Evolutionary conservation across 2,329 filamentous ascomycete species (phyloP).

Genomic region (Aspergillus sp.): DNA sequence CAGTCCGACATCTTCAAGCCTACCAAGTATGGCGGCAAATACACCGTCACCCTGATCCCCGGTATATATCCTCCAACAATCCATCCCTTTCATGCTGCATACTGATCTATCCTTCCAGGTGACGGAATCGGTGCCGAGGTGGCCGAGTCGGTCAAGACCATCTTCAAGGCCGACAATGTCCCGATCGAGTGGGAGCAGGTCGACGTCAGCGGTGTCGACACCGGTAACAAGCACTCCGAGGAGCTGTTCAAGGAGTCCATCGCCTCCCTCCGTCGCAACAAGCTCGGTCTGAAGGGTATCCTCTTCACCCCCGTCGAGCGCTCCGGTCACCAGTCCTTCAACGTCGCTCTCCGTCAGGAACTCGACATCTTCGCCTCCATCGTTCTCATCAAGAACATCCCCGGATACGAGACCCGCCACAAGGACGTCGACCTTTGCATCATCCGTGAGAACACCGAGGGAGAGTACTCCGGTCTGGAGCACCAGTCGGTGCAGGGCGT

Average conservation of each 20-base stretch:
- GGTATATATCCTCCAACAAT: slow-evolving; percentile 51
- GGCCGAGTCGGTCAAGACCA: slow-evolving; percentile 95
- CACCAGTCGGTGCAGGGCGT: slow-evolving; percentile 96
- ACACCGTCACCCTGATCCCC: slow-evolving; percentile 97
- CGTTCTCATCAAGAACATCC: slow-evolving; percentile 98
- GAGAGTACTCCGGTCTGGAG: slow-evolving; percentile 98
- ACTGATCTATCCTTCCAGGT: slow-evolving; percentile 42
- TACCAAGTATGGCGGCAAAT: slow-evolving; percentile 98
- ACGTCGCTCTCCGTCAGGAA: slow-evolving; percentile 97
- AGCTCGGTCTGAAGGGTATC: slow-evolving; percentile 98
- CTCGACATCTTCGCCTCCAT: slow-evolving; percentile 99
- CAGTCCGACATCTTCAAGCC: slow-evolving; percentile 98
- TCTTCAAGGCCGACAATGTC: slow-evolving; percentile 99
- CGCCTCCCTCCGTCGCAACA: slow-evolving; percentile 94
- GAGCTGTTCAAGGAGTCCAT: slow-evolving; percentile 95
- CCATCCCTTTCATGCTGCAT: neutral
- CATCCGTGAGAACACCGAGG: slow-evolving; percentile 99
- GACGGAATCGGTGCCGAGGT: slow-evolving; percentile 98
- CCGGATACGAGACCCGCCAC: slow-evolving; percentile 96
- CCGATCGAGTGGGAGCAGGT: slow-evolving; percentile 99
- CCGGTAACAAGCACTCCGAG: slow-evolving; percentile 82
- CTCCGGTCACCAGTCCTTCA: slow-evolving; percentile 98
- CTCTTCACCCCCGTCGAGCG: slow-evolving; percentile 95
- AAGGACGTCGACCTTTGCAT: slow-evolving; percentile 97
- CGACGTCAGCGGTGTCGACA: slow-evolving; percentile 87